These are phyloP conservation scores for Penicillium flavigenum DNA, from an alignment of 495 filamentous ascomycete genomes.

Conservation along the genomic window DNA sequence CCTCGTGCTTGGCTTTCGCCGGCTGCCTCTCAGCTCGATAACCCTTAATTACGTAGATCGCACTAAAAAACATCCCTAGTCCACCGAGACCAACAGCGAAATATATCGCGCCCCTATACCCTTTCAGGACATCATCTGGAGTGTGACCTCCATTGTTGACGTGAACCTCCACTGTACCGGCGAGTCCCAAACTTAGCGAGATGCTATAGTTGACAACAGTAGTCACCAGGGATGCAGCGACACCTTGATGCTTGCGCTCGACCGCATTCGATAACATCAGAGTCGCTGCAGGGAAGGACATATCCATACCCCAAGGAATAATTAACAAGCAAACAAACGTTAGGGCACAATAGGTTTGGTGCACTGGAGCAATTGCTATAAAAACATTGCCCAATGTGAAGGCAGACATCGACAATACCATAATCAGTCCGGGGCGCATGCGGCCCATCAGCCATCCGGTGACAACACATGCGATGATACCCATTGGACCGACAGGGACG, in stretches of 20 bases:
- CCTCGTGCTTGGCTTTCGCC: neutral
- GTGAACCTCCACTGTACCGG: conserved; percentile 57
- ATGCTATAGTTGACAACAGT: conserved; percentile 65
- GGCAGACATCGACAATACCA: too few relatives aligned
- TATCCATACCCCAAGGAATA: conserved; percentile 64
- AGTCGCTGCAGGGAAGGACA: conserved; percentile 52
- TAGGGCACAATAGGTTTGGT: conserved; percentile 49
- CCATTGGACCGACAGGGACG: too few relatives aligned
- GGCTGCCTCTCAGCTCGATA: conserved; percentile 14
- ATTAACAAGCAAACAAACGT: conserved; percentile 51
- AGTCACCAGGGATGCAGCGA: conserved; percentile 57
- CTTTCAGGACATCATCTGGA: conserved; percentile 25
- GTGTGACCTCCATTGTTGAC: conserved; percentile 45
- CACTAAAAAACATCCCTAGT: conserved; percentile 22
- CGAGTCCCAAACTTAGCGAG: conserved; percentile 60
- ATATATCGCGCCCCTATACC: conserved; percentile 38
- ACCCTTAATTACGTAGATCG: conserved; percentile 18
- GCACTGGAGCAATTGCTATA: too few relatives aligned
- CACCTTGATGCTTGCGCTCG: conserved; percentile 37
- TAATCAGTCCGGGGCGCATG: too few relatives aligned
- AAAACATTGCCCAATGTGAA: too few relatives aligned
- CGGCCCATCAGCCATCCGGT: too few relatives aligned
- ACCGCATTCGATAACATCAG: conserved; percentile 30
- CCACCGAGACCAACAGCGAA: conserved; percentile 31
- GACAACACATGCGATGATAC: too few relatives aligned